Conservation (phyloP, 2,329 filamentous ascomycete genomes). For the Domatiomyces globalis region DNA sequence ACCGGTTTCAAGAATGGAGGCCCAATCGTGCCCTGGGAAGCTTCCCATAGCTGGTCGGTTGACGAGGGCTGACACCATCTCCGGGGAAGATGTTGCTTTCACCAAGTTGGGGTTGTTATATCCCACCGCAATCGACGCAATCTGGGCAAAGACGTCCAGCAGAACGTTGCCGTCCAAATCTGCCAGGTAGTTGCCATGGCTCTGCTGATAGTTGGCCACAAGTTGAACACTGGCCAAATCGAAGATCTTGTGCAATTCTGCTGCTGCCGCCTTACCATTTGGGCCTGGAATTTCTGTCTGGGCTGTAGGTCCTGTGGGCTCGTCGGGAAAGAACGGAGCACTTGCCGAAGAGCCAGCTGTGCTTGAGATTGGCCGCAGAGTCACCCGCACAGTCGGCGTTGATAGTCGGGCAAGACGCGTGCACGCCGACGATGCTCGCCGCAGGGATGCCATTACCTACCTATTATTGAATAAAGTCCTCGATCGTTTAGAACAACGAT, state of each 20-base stretch:
- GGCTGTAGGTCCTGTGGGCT: constrained; percentile 42
- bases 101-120: constrained; percentile 77
- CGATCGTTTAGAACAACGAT: neutral
- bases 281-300: constrained; percentile 59
- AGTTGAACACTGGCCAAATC: constrained; percentile 78
- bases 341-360: constrained; percentile 15
- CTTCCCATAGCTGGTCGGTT: constrained; percentile 61
- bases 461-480: neutral
- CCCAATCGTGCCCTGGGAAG: constrained; percentile 80
- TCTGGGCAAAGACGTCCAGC: constrained; percentile 55
- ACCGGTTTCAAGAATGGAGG: constrained; percentile 61
- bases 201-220: constrained; percentile 61
- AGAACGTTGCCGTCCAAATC: constrained; percentile 39
- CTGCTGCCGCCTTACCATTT: constrained; percentile 52
- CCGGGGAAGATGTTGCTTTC: constrained; percentile 55
- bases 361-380: neutral
- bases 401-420: neutral
- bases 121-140: constrained; percentile 79
- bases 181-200: constrained; percentile 59
- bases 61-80: constrained; percentile 69
- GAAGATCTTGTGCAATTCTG: constrained; percentile 63
- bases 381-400: neutral
- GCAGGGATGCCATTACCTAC: neutral
- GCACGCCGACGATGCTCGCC: neutral
- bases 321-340: constrained; percentile 43